Evolutionary conservation across 2,329 filamentous ascomycete species (phyloP).

Genomic region (Arthrobotrys iridis): DNA sequence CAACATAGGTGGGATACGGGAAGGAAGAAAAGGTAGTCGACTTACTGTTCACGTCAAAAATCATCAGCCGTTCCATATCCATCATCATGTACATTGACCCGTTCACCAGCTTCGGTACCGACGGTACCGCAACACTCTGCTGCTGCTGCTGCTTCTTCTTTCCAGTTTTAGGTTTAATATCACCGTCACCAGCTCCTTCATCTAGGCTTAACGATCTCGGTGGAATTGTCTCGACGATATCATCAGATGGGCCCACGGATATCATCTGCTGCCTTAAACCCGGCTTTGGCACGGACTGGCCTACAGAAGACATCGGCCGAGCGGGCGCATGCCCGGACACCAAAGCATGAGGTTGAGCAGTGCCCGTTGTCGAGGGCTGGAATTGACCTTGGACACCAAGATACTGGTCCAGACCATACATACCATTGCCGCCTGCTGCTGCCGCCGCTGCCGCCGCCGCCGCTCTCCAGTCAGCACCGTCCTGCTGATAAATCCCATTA

Average conservation of each 20-base stretch:
- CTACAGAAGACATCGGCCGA: constrained; percentile 9
- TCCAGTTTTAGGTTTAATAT: constrained; percentile 18
- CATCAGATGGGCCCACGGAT: constrained; percentile 45
- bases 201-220: constrained; percentile 18
- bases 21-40: background rate
- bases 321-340: constrained; percentile 2
- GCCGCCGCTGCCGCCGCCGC: too few relatives aligned
- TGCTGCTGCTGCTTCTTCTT: constrained; percentile 33
- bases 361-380: constrained; percentile 13
- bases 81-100: constrained; percentile 40
- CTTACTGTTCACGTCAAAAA: constrained; percentile 49
- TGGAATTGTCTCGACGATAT: constrained; percentile 35
- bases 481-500: constrained; percentile 33
- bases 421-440: constrained; percentile 26
- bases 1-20: background rate
- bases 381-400: constrained; percentile 42
- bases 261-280: constrained; percentile 43
- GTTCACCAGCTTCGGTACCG: constrained; percentile 28
- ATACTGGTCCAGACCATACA: constrained; percentile 47
- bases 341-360: constrained; percentile 15
- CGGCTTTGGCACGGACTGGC: constrained; percentile 18
- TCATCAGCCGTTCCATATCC: constrained; percentile 51
- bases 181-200: constrained; percentile 9
- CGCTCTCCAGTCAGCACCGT: constrained; percentile 42
- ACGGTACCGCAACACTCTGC: constrained; percentile 1